Percentiles rank a stretch among this genome's conserved stretches.
phyloP scores from a whole-genome alignment of 2,329 filamentous ascomycete species.

The Dothiorella sarmentorum region DNA sequence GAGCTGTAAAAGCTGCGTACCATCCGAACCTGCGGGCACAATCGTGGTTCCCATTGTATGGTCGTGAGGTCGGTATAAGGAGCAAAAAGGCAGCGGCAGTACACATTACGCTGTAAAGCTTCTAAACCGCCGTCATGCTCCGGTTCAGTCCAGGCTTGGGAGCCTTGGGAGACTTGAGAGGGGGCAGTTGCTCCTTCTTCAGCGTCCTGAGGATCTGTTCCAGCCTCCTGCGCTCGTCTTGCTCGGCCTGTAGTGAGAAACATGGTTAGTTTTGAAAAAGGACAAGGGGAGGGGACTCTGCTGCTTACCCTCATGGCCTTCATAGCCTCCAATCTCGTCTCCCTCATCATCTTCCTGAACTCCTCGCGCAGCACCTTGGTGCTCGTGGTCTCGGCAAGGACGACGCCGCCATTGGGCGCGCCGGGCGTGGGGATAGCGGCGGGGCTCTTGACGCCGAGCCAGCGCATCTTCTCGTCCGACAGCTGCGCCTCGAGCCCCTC shows the following conservation, averaged over 20 bases:
- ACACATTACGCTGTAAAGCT: background rate
- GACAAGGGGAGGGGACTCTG: background rate
- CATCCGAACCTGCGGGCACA: background rate
- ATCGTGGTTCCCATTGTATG: background rate
- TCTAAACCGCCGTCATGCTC: slow-evolving; percentile 11
- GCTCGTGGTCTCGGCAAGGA: slow-evolving; percentile 55
- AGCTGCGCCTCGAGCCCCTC: slow-evolving; percentile 62
- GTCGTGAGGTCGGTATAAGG: background rate
- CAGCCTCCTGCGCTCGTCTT: slow-evolving; percentile 66
- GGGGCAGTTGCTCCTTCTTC: slow-evolving; percentile 38
- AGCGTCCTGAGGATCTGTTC: slow-evolving; percentile 60
- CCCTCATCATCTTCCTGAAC: slow-evolving; percentile 79
- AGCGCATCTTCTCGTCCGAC: slow-evolving; percentile 64
- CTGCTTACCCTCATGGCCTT: slow-evolving; percentile 58
- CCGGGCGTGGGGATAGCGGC: slow-evolving; percentile 30
- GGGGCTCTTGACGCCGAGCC: slow-evolving; percentile 60
- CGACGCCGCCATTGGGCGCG: slow-evolving; percentile 26
- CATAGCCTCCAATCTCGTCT: slow-evolving; percentile 63
- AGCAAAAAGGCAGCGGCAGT: background rate
- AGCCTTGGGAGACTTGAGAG: background rate
- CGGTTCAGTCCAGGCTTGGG: background rate
- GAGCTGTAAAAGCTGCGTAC: background rate
- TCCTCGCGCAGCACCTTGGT: slow-evolving; percentile 68
- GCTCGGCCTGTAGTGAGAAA: slow-evolving; percentile 54
- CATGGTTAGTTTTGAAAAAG: slow-evolving; percentile 24